Conservation (phyloP, 495 filamentous ascomycete genomes). For the Penicillium lagena region DNA sequence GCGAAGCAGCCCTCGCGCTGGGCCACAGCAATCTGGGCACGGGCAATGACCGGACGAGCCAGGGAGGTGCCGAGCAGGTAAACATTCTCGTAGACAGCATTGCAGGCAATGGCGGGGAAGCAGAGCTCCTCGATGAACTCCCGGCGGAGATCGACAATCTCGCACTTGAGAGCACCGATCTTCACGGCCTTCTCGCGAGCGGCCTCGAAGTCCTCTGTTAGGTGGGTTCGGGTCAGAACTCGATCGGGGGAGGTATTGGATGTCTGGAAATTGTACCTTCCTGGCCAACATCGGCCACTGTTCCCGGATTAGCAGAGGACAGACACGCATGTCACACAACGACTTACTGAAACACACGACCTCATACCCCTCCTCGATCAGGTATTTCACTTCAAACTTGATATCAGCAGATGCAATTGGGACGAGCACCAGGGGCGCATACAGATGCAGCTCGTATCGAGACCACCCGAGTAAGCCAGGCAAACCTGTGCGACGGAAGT, state of each 20-base stretch:
- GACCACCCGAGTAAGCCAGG: conserved; percentile 43
- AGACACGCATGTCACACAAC: too few relatives aligned
- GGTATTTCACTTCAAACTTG: conserved; percentile 44
- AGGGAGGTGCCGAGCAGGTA: conserved; percentile 77
- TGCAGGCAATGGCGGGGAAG: conserved; percentile 77
- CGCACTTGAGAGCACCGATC: conserved; percentile 46
- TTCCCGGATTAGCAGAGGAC: conserved; percentile 6
- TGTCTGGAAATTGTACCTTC: conserved; percentile 28
- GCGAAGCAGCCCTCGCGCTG: conserved; percentile 37
- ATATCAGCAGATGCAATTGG: conserved; percentile 10
- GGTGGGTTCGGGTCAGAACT: conserved; percentile 6
- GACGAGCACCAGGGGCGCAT: conserved; percentile 10
- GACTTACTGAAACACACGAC: conserved; percentile 57
- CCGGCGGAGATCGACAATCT: conserved; percentile 48
- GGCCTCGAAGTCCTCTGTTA: conserved; percentile 56
- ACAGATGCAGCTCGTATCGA: conserved; percentile 62
- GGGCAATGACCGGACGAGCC: conserved; percentile 84
- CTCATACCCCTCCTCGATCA: conserved; percentile 63
- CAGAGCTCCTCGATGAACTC: conserved; percentile 84
- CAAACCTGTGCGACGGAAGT: conserved; percentile 24
- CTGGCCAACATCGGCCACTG: conserved; percentile 59
- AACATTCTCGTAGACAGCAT: conserved; percentile 78
- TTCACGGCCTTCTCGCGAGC: conserved; percentile 50
- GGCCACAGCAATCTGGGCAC: conserved; percentile 71
- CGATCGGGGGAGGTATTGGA: not conserved